phyloP scores from a whole-genome alignment of 179 eudicot genomes.

The Dionaea muscipula region DNA sequence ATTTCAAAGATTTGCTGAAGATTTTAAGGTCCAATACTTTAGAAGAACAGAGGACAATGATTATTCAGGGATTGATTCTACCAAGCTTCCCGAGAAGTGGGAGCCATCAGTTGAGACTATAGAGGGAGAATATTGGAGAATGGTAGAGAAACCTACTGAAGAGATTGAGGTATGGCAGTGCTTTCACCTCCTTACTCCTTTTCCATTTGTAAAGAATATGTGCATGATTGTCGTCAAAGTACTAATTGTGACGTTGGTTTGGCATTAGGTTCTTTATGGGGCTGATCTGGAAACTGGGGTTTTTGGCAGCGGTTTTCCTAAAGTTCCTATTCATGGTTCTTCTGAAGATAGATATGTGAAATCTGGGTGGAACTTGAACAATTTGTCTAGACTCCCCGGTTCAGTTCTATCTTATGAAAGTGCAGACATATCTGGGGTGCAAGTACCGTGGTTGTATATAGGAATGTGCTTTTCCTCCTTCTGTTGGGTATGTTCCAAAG shows the following conservation, averaged over 20 bases:
- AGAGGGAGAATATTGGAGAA: slow-evolving; percentile 98
- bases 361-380: slow-evolving; percentile 96
- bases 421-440: slow-evolving; percentile 89
- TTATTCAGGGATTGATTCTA: slow-evolving; percentile 17
- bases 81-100: slow-evolving; percentile 24
- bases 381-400: slow-evolving; percentile 89
- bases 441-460: slow-evolving; percentile 91
- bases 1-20: slow-evolving; percentile 74
- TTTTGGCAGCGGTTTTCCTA: slow-evolving; percentile 96
- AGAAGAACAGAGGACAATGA: slow-evolving; percentile 27
- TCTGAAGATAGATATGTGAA: slow-evolving; percentile 52
- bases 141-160: slow-evolving; percentile 90
- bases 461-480: slow-evolving; percentile 99
- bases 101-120: slow-evolving; percentile 65
- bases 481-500: slow-evolving; percentile 74
- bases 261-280: too few relatives aligned
- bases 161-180: slow-evolving; percentile 72
- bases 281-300: slow-evolving; percentile 94
- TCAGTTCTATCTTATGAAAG: slow-evolving; percentile 85
- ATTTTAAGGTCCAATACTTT: slow-evolving; percentile 75
- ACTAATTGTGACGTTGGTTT: too few relatives aligned
- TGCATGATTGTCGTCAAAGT: not conserved
- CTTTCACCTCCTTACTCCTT: slow-evolving; percentile 8
- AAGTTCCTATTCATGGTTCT: slow-evolving; percentile 25
- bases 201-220: not conserved